Percentiles rank a stretch among this genome's conserved stretches.
Evolutionary conservation across 257 asterid genomes (phyloP).

Genomic region (Solanum piurae): DNA sequence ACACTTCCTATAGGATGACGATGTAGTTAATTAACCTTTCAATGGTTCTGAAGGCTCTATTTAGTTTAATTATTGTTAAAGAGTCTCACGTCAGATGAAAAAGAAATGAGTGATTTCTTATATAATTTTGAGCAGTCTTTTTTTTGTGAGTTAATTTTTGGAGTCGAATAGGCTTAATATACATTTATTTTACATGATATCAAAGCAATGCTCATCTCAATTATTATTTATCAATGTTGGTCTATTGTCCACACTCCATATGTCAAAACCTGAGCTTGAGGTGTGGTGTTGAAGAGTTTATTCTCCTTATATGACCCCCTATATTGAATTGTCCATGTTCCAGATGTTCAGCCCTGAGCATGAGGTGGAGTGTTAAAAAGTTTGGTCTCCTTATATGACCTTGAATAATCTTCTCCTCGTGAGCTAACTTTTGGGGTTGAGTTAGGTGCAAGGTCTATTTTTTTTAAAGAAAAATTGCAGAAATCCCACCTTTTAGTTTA

Average conservation of each 20-base stretch:
- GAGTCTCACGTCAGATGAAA: background rate
- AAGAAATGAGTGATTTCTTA: background rate
- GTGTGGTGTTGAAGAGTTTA: background rate
- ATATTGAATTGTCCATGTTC: background rate
- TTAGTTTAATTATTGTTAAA: background rate
- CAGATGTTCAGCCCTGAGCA: background rate
- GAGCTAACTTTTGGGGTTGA: background rate
- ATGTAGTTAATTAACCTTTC: background rate
- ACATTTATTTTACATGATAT: background rate
- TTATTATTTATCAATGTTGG: background rate
- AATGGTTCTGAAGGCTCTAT: background rate
- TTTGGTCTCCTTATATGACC: background rate
- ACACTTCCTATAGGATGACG: background rate
- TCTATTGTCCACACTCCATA: background rate
- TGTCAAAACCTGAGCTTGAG: background rate
- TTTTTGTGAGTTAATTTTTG: background rate
- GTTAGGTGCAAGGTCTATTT: background rate
- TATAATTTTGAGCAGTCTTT: background rate
- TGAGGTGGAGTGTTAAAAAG: background rate
- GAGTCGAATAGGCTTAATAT: background rate
- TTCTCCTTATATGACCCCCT: background rate
- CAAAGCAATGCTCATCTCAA: background rate
- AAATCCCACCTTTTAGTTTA: no score
- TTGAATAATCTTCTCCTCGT: background rate
- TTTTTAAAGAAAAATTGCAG: no score